Evolutionary conservation across 139 green algal genomes (phyloP), one percentile per base, ranked within the genome.

Genomic region (Raphidocelis subcapitata): DNA sequence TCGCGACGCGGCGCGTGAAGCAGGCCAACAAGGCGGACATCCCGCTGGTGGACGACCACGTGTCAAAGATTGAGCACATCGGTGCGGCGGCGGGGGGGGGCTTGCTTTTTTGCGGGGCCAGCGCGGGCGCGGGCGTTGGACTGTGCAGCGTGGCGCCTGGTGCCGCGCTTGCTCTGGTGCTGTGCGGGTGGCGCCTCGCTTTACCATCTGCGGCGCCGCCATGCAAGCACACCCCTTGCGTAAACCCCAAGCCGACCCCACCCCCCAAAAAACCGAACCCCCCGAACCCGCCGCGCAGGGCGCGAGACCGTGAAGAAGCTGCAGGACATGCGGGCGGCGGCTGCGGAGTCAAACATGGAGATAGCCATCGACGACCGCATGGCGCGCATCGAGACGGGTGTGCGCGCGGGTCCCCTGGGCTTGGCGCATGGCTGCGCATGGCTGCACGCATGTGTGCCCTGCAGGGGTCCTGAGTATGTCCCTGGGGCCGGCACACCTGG

Each of bases 251-350:
- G 8, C 41, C 41, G 41, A 12, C 41, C 41, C 41, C 41, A 49
- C 8, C 41, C 12, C 41, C 12, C 8, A 20, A 12, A 8, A 8
- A 49, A 49, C 41, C 41, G 41, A 8, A 49, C 8, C 12, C 41
- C 8, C 41, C 41, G 8, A 8, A 8, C 41, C 8, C 41, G 41
- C 41, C 41, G 8, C 12, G 41, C 41, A 49, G 41, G 89, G 44
- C 88, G 88, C 47, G 89, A 94, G 65, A 92, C 89, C 12, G 86
- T 94, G 51, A 92, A 91, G 75, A 94, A 94, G 79, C 82, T 94
- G 82, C 49, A 79, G 37, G 85, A 92, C 62, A 68, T 94, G n/a
- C 67, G 46, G 28, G 79, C 47, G 3, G 79, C 81, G 14, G 88
- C 82, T 1, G 57, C 73, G 80, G 10, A 84, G 88, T 28, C n/a